Conservation (phyloP, 495 filamentous ascomycete species). For the Penicillium soppii region DNA sequence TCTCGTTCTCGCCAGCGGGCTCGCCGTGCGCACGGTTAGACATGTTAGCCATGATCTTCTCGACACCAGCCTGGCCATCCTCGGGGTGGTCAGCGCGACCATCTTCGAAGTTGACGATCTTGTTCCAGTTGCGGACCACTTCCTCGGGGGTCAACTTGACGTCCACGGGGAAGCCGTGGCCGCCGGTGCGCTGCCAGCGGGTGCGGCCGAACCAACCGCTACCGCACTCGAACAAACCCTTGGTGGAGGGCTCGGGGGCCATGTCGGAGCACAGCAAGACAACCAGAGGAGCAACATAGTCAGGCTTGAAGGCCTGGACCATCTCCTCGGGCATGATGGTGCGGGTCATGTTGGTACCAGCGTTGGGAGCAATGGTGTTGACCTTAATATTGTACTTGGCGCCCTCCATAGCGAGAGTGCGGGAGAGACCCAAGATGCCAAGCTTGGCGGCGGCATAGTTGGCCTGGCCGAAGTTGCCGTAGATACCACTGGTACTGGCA, state of each 20-base stretch:
- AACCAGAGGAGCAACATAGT: constrained; percentile 94
- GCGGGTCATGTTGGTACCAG: constrained; percentile 92
- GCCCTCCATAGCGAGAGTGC: constrained; percentile 89
- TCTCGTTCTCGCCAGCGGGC: constrained; percentile 41
- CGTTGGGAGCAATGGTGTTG: constrained; percentile 98
- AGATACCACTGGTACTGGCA: constrained; percentile 94
- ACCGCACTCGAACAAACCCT: constrained; percentile 92
- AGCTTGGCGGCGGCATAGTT: constrained; percentile 97
- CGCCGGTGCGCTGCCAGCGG: constrained; percentile 91
- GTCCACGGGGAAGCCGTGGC: constrained; percentile 90
- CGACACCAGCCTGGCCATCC: constrained; percentile 70
- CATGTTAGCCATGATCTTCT: constrained; percentile 92
- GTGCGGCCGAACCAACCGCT: constrained; percentile 92
- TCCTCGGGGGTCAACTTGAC: constrained; percentile 83
- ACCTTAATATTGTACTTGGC: constrained; percentile 97
- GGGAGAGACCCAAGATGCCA: constrained; percentile 92
- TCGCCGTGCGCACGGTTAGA: constrained; percentile 62
- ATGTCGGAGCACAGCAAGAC: constrained; percentile 87
- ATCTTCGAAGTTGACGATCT: constrained; percentile 86
- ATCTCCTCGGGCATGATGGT: constrained; percentile 96
- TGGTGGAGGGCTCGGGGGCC: constrained; percentile 77
- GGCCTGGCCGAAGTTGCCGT: constrained; percentile 98
- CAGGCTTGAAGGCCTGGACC: constrained; percentile 98
- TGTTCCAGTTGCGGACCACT: constrained; percentile 72
- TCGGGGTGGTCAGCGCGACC: constrained; percentile 87